phyloP scores from a whole-genome alignment of 805 yeast species.

The Hanseniaspora occidentalis region DNA sequence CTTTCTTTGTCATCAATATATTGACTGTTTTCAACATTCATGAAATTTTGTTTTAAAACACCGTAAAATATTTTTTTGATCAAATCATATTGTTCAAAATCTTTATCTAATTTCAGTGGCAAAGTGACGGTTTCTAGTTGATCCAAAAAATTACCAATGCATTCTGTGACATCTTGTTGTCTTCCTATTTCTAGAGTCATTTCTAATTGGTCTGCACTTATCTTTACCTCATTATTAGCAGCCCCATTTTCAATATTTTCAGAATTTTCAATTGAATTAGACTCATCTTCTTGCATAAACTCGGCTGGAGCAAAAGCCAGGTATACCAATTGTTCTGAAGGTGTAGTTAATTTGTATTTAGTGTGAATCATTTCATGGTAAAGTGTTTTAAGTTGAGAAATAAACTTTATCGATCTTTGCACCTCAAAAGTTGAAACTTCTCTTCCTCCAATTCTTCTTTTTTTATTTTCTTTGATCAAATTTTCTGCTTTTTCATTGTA shows the following conservation, averaged over 20 bases:
- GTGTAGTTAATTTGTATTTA: constrained; percentile 53
- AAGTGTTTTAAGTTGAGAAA: constrained; percentile 55
- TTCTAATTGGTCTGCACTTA: constrained; percentile 50
- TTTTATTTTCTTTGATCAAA: constrained; percentile 13
- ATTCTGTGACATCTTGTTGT: constrained; percentile 96
- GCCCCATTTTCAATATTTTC: constrained; percentile 5
- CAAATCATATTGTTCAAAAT: constrained; percentile 73
- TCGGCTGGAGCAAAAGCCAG: constrained; percentile 59
- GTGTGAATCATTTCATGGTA: constrained; percentile 61
- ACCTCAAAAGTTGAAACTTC: constrained; percentile 68
- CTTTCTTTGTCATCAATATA: constrained; percentile 24
- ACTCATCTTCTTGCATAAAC: constrained; percentile 1
- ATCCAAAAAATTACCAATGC: constrained; percentile 84
- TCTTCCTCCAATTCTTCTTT: constrained; percentile 79
- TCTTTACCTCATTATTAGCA: constrained; percentile 17
- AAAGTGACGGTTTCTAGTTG: constrained; percentile 82
- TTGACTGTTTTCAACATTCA: constrained; percentile 30
- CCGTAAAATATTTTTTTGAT: constrained; percentile 78
- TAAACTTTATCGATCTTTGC: constrained; percentile 70
- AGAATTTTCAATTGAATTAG: background rate
- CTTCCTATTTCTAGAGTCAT: constrained; percentile 70
- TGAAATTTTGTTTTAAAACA: constrained; percentile 64
- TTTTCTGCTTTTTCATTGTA: constrained; percentile 33
- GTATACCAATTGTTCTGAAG: constrained; percentile 75
- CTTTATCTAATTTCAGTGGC: constrained; percentile 51